Conservation (phyloP, 305 asterid genomes). For the Fraxinus nigra region DNA sequence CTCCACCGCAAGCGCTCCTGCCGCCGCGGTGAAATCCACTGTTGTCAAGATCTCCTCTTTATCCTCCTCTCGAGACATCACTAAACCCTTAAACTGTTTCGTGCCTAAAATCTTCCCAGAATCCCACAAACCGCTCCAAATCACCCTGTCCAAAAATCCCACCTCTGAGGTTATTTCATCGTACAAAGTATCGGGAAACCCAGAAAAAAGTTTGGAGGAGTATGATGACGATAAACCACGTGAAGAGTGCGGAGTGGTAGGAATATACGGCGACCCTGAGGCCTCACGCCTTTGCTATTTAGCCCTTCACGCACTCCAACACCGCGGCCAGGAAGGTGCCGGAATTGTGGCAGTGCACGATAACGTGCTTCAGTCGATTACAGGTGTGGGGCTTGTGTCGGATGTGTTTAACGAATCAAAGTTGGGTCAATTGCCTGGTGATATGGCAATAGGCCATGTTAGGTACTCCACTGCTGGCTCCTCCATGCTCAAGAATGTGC, state of each 20-base stretch:
- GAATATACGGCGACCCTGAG: constrained; percentile 82
- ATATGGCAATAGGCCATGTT: constrained; percentile 84
- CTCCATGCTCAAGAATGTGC: constrained; percentile 69
- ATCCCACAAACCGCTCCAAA: background rate
- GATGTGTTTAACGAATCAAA: constrained; percentile 76
- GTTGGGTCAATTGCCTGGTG: constrained; percentile 65
- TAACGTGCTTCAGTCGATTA: constrained; percentile 60
- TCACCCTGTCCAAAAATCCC: constrained; percentile 29
- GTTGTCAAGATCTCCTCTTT: background rate
- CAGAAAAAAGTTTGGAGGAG: background rate
- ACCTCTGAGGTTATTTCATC: constrained; percentile 16
- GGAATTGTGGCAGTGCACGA: constrained; percentile 75
- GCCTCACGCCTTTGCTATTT: constrained; percentile 78
- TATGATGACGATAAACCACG: constrained; percentile 68
- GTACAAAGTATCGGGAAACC: background rate
- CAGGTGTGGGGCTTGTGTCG: constrained; percentile 81
- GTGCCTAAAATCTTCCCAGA: background rate
- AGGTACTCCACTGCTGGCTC: constrained; percentile 89
- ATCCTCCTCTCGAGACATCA: constrained; percentile 7
- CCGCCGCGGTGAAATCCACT: constrained; percentile 11
- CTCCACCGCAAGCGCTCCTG: constrained; percentile 3
- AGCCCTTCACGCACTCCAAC: constrained; percentile 87
- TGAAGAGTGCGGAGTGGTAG: constrained; percentile 92
- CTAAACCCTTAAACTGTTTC: constrained; percentile 25
- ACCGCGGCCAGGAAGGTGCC: constrained; percentile 94